Evolutionary conservation across 23 red algal genomes (phyloP).

Genomic region (Gracilaria vermiculophylla): DNA sequence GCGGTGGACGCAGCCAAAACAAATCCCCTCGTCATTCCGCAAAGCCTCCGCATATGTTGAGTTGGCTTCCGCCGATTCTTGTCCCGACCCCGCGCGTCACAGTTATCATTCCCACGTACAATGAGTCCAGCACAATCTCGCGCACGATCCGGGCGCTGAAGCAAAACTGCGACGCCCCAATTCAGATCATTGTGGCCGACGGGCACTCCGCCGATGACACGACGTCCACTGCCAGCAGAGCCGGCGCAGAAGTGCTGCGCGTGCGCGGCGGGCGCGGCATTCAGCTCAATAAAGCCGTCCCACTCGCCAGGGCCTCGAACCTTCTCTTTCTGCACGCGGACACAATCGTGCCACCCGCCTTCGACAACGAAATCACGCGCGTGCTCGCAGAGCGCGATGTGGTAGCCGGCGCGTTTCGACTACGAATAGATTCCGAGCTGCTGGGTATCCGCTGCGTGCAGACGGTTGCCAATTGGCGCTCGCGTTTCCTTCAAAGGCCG

Average conservation of each 20-base stretch:
- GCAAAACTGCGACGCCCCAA: not conserved
- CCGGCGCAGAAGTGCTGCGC: conserved; percentile 33
- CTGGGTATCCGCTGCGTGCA: conserved; percentile 55
- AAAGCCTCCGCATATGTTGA: not conserved
- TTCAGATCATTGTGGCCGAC: conserved; percentile 79
- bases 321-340: conserved; percentile 91
- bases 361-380: conserved; percentile 29
- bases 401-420: conserved; percentile 75
- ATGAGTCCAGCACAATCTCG: conserved; percentile 61
- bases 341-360: conserved; percentile 47
- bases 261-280: conserved; percentile 47
- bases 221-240: not conserved
- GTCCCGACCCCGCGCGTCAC: not conserved
- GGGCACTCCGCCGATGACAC: conserved; percentile 69
- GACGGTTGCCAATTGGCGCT: conserved; percentile 60
- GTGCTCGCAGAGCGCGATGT: conserved; percentile 3
- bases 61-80: not conserved
- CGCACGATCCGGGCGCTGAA: conserved; percentile 28
- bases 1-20: too few relatives aligned
- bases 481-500: conserved; percentile 48
- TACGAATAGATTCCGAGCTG: conserved; percentile 34
- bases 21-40: not conserved
- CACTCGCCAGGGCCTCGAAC: not conserved
- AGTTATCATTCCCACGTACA: conserved; percentile 75
- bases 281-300: conserved; percentile 72